These are phyloP conservation scores for Omphalea diandra DNA, from an alignment of 441 rosid genomes.

Conservation along the genomic window DNA sequence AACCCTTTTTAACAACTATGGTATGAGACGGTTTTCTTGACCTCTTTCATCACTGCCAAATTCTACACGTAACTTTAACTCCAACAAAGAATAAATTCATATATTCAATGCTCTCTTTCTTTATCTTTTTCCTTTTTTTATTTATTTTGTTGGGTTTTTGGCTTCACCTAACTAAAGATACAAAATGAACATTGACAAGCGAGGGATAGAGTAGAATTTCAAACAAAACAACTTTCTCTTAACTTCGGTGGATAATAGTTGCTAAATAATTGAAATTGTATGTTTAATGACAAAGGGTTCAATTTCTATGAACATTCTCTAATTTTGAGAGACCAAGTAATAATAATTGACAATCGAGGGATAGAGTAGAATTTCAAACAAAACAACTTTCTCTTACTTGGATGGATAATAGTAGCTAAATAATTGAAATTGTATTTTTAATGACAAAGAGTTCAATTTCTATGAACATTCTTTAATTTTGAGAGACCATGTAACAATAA, in stretches of 20 bases:
- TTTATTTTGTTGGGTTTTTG: neutral
- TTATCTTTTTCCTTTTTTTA: neutral
- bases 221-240: conserved; percentile 2
- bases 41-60: conserved; percentile 13
- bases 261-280: too few species aligned
- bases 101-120: neutral
- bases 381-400: conserved; percentile 6
- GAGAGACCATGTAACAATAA: too few species aligned
- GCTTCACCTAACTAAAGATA: conserved; percentile 7
- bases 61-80: conserved; percentile 21
- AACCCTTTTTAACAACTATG: neutral
- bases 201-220: neutral
- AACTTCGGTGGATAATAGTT: too few species aligned
- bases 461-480: too few species aligned
- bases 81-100: neutral
- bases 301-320: too few species aligned
- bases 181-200: neutral
- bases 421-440: too few species aligned
- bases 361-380: neutral
- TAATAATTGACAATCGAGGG: neutral
- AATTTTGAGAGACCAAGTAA: too few species aligned
- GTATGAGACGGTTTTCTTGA: conserved; percentile 29
- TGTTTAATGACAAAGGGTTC: too few species aligned
- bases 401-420: too few species aligned
- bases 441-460: too few species aligned